Base-by-base conservation (phyloP, 768 basidiomycete species). In the Amanita subjunquillea region DNA sequence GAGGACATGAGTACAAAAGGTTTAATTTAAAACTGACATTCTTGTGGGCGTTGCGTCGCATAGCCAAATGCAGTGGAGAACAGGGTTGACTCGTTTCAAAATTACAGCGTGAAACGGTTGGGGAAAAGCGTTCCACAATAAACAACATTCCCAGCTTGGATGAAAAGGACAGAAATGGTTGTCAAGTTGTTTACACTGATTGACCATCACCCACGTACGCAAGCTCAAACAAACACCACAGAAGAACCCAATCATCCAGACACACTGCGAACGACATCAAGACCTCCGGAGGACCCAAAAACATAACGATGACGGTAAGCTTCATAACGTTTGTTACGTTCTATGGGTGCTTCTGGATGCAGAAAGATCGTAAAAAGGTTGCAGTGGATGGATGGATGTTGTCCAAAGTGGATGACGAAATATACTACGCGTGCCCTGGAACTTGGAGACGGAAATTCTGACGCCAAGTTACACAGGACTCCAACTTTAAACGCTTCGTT, bases 401-500 rank as follows among this genome's bases (percentile, higher is more conserved):
- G 39, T 55, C 20, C 43, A 38, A 23, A 42, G 45, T 54, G 23
- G 25, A 37, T 58, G 57, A 41, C 37, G 48, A 39, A 15, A 15
- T 22, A 29, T 4, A 6, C 34, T 17, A 12, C n/a, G 22, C 10
- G 17, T 3, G 7, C 20, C 32, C 10, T 30, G 32, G 32, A 32
- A 32, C 32, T 4, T 9, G 10, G 6, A 54, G 50, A 52, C 47
- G 38, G 29, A n/a, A n/a, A 30, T 37, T 13, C 47, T 48, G 47
- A 48, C 30, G 17, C 23, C 10, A 22, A 10, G 53, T 22, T 25
- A 50, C 57, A 6, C 62, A 87, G 81, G 77, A 83, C 59, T 93
- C 90, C 63, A 91, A 84, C 68, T 98, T 97, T 80, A 85, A 86
- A 73, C 90, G 91, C 57, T 97, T 95, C 72, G 94, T 97, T 65